These are phyloP conservation scores for Neurospora hispaniola DNA, from an alignment of 495 filamentous ascomycete species.

Conservation along the genomic window DNA sequence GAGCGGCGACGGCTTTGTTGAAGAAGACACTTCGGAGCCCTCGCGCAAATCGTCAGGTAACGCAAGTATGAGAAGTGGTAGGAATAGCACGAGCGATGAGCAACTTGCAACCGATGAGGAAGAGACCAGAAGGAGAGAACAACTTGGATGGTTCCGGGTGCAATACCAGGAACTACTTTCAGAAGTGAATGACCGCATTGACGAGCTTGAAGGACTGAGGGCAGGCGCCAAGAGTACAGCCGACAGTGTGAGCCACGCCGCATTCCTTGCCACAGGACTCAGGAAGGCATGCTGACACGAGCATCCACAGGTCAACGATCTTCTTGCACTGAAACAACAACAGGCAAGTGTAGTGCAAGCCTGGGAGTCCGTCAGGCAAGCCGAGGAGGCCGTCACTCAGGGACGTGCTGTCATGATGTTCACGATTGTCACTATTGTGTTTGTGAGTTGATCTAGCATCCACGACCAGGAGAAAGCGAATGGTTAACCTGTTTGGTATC, in stretches of 20 bases:
- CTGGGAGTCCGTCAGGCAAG: conserved; percentile 44
- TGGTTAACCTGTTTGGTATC: not conserved
- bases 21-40: not conserved
- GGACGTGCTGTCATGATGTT: conserved; percentile 53
- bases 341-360: conserved; percentile 52
- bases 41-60: not conserved
- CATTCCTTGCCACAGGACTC: not conserved
- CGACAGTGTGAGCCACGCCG: conserved; percentile 11
- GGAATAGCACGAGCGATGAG: not conserved
- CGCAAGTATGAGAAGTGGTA: not conserved
- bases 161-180: conserved; percentile 15
- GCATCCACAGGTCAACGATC: conserved; percentile 25
- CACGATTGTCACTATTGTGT: conserved; percentile 52
- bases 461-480: not conserved
- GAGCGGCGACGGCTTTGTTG: conserved; percentile 1
- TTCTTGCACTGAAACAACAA: conserved; percentile 52
- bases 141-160: conserved; percentile 16
- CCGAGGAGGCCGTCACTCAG: conserved; percentile 46
- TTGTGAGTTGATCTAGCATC: conserved; percentile 18
- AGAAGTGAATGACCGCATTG: conserved; percentile 11
- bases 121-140: conserved; percentile 9
- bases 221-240: conserved; percentile 17
- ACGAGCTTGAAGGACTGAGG: conserved; percentile 20
- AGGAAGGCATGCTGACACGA: conserved; percentile 4
- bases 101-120: not conserved